Evolutionary conservation across 2,329 filamentous ascomycete species (phyloP), one percentile per base, ranked within the genome.

Genomic region (Spiromastix sp.): DNA sequence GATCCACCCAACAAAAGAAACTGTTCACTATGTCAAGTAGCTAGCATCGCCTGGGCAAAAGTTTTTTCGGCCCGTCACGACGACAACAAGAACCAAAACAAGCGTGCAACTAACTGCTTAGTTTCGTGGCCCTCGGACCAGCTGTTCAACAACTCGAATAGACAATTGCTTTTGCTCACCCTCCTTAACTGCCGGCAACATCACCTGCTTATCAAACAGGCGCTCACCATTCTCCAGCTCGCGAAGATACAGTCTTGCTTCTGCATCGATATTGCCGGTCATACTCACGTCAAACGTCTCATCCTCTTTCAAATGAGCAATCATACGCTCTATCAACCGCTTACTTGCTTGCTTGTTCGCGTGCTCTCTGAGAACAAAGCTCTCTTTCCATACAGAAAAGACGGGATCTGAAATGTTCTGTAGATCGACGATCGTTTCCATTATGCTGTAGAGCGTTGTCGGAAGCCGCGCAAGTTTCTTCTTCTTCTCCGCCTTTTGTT

Each of bases 101-200:
- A 3, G 15, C 12, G 4, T 22, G n/a, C 11, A 11, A 13, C 18
- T 6, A 16, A 10, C n/a, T 22, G 15, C 16, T 27, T 36, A 43
- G 18, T 43, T 43, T 21, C 38, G 36, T 10, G 41, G 41, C 9
- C 41, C 38, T 10, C 41, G 32, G 13, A 43, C 38, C 2, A 43
- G 36, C 15, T 41, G 27, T 27, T 43, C 41, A 12, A 29, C 13
- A 12, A 43, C 41, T 27, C 27, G 39, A 19, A 41, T 22, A 12
- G 18, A 30, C 17, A 43, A 38, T 13, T 33, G 28, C 5, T 41
- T 32, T 22, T 9, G 17, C 15, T 30, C n/a, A 4, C 38, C 30
- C 11, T 21, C 13, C 21, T 21, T 12, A 9, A 29, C 32, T 2
- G 19, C 17, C 17, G 30, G 30, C 9, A 43, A 7, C 4, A 38